phyloP scores from a whole-genome alignment of 345 rosid genomes.

The Populus simonii region DNA sequence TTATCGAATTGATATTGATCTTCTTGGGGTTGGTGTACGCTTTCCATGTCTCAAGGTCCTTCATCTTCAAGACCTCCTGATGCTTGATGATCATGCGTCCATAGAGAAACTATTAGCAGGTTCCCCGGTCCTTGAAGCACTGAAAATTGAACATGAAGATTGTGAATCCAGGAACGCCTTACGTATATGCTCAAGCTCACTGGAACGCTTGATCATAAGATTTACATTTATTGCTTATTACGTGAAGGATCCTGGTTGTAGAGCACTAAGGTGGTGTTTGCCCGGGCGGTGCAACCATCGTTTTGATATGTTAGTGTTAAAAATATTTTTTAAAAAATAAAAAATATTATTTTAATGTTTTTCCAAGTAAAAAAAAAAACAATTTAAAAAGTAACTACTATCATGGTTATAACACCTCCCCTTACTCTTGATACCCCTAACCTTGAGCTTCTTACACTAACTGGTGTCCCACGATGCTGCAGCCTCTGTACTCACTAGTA shows the following conservation, averaged over 20 bases:
- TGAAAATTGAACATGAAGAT: neutral
- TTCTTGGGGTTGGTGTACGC: neutral
- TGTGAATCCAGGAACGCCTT: neutral
- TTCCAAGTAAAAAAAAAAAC: too few relatives aligned
- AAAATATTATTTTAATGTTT: too few relatives aligned
- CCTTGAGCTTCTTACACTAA: neutral
- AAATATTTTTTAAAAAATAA: too few relatives aligned
- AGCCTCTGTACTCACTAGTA: neutral
- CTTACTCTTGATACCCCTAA: neutral
- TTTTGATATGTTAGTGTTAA: too few relatives aligned
- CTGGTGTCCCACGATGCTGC: neutral
- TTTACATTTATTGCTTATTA: neutral
- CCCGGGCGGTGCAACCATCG: too few relatives aligned
- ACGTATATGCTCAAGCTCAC: neutral
- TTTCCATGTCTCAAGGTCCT: neutral
- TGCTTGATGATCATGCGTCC: neutral
- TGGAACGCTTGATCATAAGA: neutral
- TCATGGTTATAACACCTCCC: too few relatives aligned
- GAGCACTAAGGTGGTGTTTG: neutral
- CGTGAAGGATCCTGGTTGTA: neutral
- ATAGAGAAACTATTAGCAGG: neutral
- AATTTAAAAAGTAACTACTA: too few relatives aligned
- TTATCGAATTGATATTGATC: neutral
- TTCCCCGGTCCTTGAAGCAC: neutral
- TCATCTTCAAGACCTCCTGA: neutral